Base-by-base conservation (phyloP, 2,329 filamentous ascomycete species). In the Colletotrichum tropicicola region DNA sequence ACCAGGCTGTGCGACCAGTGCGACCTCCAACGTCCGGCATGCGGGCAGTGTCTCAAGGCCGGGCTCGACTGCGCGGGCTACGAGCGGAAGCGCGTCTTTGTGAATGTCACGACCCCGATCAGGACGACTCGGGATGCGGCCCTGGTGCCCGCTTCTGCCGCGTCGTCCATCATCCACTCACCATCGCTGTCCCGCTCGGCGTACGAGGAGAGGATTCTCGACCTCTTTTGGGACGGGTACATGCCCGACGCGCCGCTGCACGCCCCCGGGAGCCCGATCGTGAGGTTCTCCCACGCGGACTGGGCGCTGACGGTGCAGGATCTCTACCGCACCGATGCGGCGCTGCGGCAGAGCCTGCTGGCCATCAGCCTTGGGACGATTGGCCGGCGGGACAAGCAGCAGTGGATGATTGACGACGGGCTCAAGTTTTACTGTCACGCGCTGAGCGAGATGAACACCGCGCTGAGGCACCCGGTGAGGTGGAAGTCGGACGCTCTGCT, bases 351-450 rank as follows among this genome's bases (percentile, higher is more conserved):
- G 37, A 66, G 68, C 1, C 47, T 71, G 3, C 19, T 70, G n/a
- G 70, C 71, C 4, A 62, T 72, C 23, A 69, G 69, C 10, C 61
- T 68, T 15, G 69, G 66, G 1, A 70, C 70, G 6, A 52, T 72
- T 3, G 68, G 70, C 2, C 64, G 67, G 19, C 48, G 64, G 6
- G 68, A 70, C 25, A 64, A 52, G 30, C 61, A 71, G 17, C 65
- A 66, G 21, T 66, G 66, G 48, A 62, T 70, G 37, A 49, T 67
- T 1, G 60, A 62, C 3, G 68, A 71, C 30, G 68, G 69, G 4
- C 55, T 72, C 7, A 61, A 68, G 17, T 62, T 69, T 9, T 72
- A 72, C 28, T 69, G 69, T 17, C 45, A 28, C 5, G 68, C 70
- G 10, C 52, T 71, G 8, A 53, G 60, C 4, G 63, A 66, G 45